A percentile compares a stretch with the other conserved stretches of the same genome.
These are phyloP conservation scores for Coffea humblotiana DNA, from an alignment of 305 asterid species.

Conservation along the genomic window DNA sequence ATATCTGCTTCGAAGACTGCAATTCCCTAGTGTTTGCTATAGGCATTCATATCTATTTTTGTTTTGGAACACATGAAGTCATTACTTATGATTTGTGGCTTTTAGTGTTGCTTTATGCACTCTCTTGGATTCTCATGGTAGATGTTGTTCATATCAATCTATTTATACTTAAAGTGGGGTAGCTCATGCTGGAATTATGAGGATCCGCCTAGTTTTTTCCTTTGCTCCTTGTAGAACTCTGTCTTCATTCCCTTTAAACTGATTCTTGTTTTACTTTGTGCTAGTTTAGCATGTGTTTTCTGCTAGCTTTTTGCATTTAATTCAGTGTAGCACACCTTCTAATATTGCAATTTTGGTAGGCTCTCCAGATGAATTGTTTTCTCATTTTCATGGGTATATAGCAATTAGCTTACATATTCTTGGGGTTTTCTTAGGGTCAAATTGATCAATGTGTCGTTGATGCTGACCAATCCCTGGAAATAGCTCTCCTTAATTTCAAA, in stretches of 20 bases:
- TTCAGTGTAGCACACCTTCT: not conserved
- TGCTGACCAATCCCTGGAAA: slow-evolving; percentile 39
- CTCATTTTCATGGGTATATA: not conserved
- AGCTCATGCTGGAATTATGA: not conserved
- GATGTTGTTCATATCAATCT: not conserved
- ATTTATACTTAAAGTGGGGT: not conserved
- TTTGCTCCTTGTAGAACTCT: not conserved
- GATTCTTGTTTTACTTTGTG: not conserved
- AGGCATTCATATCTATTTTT: not conserved
- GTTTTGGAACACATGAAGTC: not conserved
- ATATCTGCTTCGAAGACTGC: not conserved
- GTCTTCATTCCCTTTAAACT: not conserved
- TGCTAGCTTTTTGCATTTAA: not conserved
- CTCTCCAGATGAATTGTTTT: not conserved
- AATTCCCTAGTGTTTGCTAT: not conserved
- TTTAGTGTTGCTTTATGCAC: not conserved
- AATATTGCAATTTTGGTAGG: not conserved
- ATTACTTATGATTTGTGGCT: not conserved
- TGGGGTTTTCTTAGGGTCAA: slow-evolving; percentile 22
- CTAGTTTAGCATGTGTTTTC: not conserved
- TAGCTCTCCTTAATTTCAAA: slow-evolving; percentile 39
- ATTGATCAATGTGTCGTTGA: slow-evolving; percentile 27
- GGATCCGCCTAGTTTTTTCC: not conserved
- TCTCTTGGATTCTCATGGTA: not conserved
- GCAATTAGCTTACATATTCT: not conserved